phyloP scores from a whole-genome alignment of 495 filamentous ascomycete species.

The Penicillium cinerascens region DNA sequence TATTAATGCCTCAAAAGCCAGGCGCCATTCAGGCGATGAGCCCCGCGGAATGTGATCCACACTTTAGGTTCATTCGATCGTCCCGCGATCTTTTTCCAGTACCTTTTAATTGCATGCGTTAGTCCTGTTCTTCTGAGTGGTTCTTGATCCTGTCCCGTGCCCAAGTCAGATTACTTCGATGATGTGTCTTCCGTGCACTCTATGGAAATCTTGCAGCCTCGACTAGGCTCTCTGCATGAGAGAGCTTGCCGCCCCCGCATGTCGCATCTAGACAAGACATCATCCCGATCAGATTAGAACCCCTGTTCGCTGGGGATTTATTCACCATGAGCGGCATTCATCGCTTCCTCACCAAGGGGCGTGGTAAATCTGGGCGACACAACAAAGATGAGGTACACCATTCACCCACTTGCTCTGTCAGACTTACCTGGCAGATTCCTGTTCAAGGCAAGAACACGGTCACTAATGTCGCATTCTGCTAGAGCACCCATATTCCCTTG shows the following conservation, averaged over 20 bases:
- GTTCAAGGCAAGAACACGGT: neutral
- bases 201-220: slow-evolving; percentile 33
- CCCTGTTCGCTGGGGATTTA: neutral
- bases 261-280: slow-evolving; percentile 13
- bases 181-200: slow-evolving; percentile 23
- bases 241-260: slow-evolving; percentile 26
- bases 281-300: slow-evolving; percentile 7
- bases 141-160: slow-evolving; percentile 13
- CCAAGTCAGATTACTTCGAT: slow-evolving; percentile 22
- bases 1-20: slow-evolving; percentile 13
- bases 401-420: neutral
- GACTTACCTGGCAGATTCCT: neutral
- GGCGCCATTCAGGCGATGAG: slow-evolving; percentile 7
- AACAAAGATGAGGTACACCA: slow-evolving; percentile 47
- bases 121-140: neutral
- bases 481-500: slow-evolving; percentile 26
- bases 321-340: slow-evolving; percentile 56
- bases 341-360: slow-evolving; percentile 61
- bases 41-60: slow-evolving; percentile 22
- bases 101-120: neutral
- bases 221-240: slow-evolving; percentile 15
- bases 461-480: slow-evolving; percentile 14
- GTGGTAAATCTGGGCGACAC: slow-evolving; percentile 45
- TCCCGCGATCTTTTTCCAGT: slow-evolving; percentile 8
- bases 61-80: slow-evolving; percentile 13